phyloP scores from a whole-genome alignment of 2,329 filamentous ascomycete genomes.

The Aureobasidium sp. region DNA sequence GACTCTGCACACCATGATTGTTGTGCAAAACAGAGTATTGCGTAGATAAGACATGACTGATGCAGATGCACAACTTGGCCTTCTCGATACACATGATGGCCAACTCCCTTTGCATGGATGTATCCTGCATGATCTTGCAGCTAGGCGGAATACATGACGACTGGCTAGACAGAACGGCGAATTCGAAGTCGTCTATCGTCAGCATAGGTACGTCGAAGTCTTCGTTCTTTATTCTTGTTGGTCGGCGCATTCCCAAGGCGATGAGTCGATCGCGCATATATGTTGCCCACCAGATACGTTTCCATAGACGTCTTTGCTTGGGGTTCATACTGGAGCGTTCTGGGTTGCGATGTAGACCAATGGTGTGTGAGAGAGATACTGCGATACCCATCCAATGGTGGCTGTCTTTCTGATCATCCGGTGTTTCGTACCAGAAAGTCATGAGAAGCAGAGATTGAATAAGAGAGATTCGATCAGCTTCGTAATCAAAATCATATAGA shows the following conservation, averaged over 20 bases:
- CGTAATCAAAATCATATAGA: constrained; percentile 92
- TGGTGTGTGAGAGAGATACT: constrained; percentile 85
- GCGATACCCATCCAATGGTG: constrained; percentile 99
- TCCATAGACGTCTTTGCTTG: constrained; percentile 75
- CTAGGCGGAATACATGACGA: constrained; percentile 50
- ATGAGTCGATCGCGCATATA: constrained; percentile 93
- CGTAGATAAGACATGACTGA: constrained; percentile 79
- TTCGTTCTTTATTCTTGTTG: constrained; percentile 84
- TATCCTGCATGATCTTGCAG: constrained; percentile 63
- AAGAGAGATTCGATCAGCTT: constrained; percentile 77
- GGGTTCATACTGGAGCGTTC: constrained; percentile 65
- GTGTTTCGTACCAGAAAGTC: constrained; percentile 97
- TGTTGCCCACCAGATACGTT: constrained; percentile 95
- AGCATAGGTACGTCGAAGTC: constrained; percentile 94
- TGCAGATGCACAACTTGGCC: constrained; percentile 78
- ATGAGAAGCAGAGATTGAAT: constrained; percentile 84
- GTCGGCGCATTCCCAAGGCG: constrained; percentile 85
- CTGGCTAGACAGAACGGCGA: constrained; percentile 37
- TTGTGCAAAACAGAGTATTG: constrained; percentile 89
- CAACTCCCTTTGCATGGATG: constrained; percentile 65
- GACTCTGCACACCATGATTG: constrained; percentile 62
- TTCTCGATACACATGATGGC: constrained; percentile 88
- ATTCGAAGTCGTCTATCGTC: constrained; percentile 74
- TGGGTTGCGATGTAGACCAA: constrained; percentile 83
- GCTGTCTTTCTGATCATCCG: constrained; percentile 93